Percentiles rank a stretch among this genome's conserved stretches.
These are phyloP conservation scores for Fusarium sp. DNA, from an alignment of 2,329 filamentous ascomycete species.

Conservation along the genomic window DNA sequence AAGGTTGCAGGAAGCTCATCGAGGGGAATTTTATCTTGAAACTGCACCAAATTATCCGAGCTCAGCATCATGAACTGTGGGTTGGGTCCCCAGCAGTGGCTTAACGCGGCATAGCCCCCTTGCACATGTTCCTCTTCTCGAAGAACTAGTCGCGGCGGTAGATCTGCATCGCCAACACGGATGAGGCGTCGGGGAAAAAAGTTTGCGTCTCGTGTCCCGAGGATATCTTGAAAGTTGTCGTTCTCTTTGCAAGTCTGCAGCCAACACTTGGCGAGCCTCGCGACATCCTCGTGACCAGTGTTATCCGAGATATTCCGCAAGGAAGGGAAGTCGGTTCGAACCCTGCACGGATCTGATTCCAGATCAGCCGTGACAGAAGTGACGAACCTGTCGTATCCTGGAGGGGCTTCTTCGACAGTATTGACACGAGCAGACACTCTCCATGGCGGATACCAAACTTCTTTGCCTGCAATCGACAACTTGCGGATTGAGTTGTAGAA, in stretches of 20 bases:
- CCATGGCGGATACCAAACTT: too few relatives aligned
- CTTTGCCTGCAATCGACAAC: too few relatives aligned
- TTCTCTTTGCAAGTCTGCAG: not conserved
- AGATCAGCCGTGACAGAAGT: too few relatives aligned
- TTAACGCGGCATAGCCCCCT: not conserved
- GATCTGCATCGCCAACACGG: not conserved
- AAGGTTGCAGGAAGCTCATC: not conserved
- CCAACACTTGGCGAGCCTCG: not conserved
- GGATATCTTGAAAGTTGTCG: not conserved
- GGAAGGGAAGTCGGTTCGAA: too few relatives aligned
- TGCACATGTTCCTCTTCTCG: not conserved
- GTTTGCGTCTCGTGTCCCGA: not conserved
- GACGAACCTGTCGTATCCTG: too few relatives aligned
- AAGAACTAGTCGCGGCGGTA: not conserved
- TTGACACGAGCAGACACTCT: too few relatives aligned
- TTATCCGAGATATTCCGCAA: too few relatives aligned
- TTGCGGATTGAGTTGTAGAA: too few relatives aligned
- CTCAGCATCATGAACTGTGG: not conserved
- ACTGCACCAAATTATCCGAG: not conserved
- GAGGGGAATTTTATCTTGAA: fast-evolving
- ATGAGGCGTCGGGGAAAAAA: not conserved
- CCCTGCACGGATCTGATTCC: too few relatives aligned
- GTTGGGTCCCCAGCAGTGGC: not conserved
- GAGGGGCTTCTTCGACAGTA: too few relatives aligned
- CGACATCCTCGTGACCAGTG: not conserved